Percentiles rank a stretch among this genome's conserved stretches.
Conservation (phyloP, 163 green algal species). For the Prototheca cutis region DNA sequence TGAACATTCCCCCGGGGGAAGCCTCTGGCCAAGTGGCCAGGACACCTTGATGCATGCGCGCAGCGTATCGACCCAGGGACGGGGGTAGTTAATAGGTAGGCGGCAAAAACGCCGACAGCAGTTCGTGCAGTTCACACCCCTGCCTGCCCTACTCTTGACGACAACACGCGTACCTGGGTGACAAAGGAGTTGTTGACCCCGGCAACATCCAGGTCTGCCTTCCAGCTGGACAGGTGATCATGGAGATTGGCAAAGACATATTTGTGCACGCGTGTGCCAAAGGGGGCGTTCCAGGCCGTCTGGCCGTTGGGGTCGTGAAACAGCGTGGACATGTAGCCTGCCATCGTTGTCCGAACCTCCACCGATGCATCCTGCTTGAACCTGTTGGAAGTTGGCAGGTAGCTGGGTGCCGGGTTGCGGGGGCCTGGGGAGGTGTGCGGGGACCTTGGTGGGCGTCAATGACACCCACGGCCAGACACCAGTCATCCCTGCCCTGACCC, state of each 20-base stretch:
- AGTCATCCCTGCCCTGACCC: no score
- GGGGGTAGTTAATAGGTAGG: no score
- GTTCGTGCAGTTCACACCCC: no score
- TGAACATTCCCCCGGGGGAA: no score
- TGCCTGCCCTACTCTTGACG: neutral
- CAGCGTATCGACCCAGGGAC: no score
- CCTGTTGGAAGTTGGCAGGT: neutral
- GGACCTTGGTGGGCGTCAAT: no score
- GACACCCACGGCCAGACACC: no score
- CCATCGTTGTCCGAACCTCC: conserved; percentile 11
- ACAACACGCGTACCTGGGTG: conserved; percentile 2
- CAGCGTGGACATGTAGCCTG: conserved; percentile 27
- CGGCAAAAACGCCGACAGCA: no score
- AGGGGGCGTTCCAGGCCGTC: conserved; percentile 20
- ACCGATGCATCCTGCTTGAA: conserved; percentile 22
- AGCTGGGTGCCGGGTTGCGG: neutral
- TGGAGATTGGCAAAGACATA: conserved; percentile 20
- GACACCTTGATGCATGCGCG: no score
- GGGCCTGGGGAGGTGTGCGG: no score
- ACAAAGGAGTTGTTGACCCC: conserved; percentile 29
- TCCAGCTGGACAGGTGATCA: conserved; percentile 30
- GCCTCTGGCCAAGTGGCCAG: no score
- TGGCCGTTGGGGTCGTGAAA: conserved; percentile 18
- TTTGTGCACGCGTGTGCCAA: conserved; percentile 20
- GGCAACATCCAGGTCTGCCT: conserved; percentile 34